Evolutionary conservation across 2,329 filamentous ascomycete genomes (phyloP).

Genomic region (Botrytis tulipae): DNA sequence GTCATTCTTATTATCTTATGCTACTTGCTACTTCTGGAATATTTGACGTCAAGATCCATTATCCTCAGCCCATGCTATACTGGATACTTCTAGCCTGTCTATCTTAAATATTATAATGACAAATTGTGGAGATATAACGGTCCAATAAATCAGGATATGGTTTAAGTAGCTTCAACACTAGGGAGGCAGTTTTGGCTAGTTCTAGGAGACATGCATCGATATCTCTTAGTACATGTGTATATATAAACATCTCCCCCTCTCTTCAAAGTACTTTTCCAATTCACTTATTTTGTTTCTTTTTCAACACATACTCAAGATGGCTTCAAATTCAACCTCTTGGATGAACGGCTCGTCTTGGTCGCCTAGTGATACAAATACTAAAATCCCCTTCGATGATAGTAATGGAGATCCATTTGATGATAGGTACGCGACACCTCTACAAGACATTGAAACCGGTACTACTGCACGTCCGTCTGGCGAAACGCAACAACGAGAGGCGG

Average conservation of each 20-base stretch:
- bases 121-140: too few species aligned
- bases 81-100: not conserved
- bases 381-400: not conserved
- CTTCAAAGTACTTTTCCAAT: not conserved
- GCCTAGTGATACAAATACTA: not conserved
- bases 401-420: conserved; percentile 11
- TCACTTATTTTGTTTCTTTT: not conserved
- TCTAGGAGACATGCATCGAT: not conserved
- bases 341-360: not conserved
- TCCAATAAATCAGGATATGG: not conserved
- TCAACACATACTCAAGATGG: not conserved
- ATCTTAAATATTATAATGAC: too few species aligned
- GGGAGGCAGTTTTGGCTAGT: not conserved
- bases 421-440: not conserved
- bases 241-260: not conserved
- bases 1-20: not conserved
- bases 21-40: not conserved
- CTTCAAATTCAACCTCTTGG: not conserved
- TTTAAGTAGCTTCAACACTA: not conserved
- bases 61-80: not conserved
- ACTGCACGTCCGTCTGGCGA: conserved; percentile 11
- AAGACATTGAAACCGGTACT: not conserved
- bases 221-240: not conserved
- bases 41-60: not conserved
- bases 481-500: conserved; percentile 19